These are phyloP conservation scores for Lasiodiplodia sp. DNA, from an alignment of 2,329 filamentous ascomycete genomes.

Conservation along the genomic window DNA sequence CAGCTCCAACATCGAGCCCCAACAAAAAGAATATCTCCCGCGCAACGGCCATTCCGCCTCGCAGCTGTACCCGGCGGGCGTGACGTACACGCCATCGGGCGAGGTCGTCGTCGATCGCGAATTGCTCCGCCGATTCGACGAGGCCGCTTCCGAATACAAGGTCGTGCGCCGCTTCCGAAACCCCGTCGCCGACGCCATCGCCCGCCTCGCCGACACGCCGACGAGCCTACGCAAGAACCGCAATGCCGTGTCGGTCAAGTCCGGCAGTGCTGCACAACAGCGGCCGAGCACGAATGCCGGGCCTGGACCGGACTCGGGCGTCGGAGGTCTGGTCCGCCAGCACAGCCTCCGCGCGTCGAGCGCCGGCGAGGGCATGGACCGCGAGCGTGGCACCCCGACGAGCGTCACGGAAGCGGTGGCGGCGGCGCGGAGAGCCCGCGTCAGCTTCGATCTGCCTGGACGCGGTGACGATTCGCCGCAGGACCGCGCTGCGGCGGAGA, in stretches of 20 bases:
- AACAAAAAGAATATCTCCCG: constrained; percentile 55
- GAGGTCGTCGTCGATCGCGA: constrained; percentile 64
- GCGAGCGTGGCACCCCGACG: constrained; percentile 36
- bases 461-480: constrained; percentile 26
- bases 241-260: constrained; percentile 6
- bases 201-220: constrained; percentile 61
- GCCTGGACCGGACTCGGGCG: constrained; percentile 29
- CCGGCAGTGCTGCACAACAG: constrained; percentile 32
- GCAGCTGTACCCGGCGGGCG: constrained; percentile 15
- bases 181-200: constrained; percentile 69
- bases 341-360: constrained; percentile 37
- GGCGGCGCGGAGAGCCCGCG: constrained; percentile 34
- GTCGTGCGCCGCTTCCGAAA: constrained; percentile 77
- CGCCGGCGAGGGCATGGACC: constrained; percentile 33
- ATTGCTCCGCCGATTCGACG: constrained; percentile 70
- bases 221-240: constrained; percentile 43
- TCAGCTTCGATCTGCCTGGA: constrained; percentile 27
- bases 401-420: constrained; percentile 36
- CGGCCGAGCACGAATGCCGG: constrained; percentile 34
- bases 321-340: constrained; percentile 30
- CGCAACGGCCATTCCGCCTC: constrained; percentile 44
- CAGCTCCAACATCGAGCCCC: constrained; percentile 73
- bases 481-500: constrained; percentile 17
- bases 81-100: constrained; percentile 31
- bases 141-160: constrained; percentile 76